These are phyloP conservation scores for Fragosphaeria purpurea DNA, from an alignment of 2,329 filamentous ascomycete genomes.

Conservation along the genomic window DNA sequence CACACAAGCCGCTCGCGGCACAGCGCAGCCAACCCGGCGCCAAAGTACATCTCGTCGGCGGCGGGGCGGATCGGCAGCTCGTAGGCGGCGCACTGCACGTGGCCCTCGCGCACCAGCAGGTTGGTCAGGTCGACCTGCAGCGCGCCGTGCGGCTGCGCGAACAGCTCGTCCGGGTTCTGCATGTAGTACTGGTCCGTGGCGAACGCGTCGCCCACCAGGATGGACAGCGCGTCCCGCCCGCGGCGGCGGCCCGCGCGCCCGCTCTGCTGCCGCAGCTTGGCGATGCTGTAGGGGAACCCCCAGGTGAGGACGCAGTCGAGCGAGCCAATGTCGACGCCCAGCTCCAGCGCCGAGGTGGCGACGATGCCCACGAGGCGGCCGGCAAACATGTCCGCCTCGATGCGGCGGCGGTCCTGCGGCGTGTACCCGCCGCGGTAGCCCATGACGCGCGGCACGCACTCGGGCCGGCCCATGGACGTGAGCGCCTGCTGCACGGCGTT, in stretches of 20 bases:
- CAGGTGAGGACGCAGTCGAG: slow-evolving; percentile 89
- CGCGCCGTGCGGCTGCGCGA: slow-evolving; percentile 81
- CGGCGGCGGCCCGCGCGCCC: slow-evolving; percentile 81
- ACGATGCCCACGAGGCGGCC: slow-evolving; percentile 88
- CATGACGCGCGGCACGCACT: slow-evolving; percentile 76
- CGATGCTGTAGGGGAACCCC: slow-evolving; percentile 91
- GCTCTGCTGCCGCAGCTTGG: slow-evolving; percentile 89
- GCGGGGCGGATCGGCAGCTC: slow-evolving; percentile 84
- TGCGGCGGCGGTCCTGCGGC: slow-evolving; percentile 74
- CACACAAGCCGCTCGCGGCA: slow-evolving; percentile 63
- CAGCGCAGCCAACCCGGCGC: slow-evolving; percentile 58
- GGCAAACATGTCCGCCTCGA: slow-evolving; percentile 95
- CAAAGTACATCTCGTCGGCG: slow-evolving; percentile 71
- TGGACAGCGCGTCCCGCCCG: slow-evolving; percentile 86
- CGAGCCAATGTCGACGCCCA: slow-evolving; percentile 91
- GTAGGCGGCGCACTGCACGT: slow-evolving; percentile 88
- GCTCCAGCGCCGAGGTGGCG: slow-evolving; percentile 82
- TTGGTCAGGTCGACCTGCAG: slow-evolving; percentile 89
- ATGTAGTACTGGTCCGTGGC: slow-evolving; percentile 94
- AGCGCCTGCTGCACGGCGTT: slow-evolving; percentile 72
- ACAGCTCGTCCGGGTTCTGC: slow-evolving; percentile 88
- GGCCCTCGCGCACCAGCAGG: slow-evolving; percentile 82
- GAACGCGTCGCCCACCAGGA: slow-evolving; percentile 81
- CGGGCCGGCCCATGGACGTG: slow-evolving; percentile 57
- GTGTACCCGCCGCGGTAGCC: slow-evolving; percentile 94